Percentiles rank a stretch among this genome's conserved stretches.
Evolutionary conservation across 140 eudicot genomes (phyloP).

Genomic region (Oenanthe javanica): DNA sequence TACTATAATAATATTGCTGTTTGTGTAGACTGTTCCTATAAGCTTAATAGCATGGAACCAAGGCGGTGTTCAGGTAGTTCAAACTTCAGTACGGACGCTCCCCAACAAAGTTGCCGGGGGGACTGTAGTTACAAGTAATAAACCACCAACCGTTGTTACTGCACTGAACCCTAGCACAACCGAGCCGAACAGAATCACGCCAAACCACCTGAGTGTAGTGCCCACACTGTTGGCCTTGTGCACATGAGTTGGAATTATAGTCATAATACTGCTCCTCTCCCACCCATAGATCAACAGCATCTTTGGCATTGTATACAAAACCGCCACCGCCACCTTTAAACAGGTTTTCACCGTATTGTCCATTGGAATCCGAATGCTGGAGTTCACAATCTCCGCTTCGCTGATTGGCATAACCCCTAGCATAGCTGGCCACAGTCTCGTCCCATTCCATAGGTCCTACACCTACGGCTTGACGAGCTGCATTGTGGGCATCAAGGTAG

Average conservation of each 20-base stretch:
- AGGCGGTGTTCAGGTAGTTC: no score
- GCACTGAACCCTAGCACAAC: constrained; percentile 53
- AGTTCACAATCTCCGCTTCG: constrained; percentile 42
- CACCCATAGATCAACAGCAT: constrained; percentile 55
- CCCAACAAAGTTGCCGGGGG: constrained; percentile 41
- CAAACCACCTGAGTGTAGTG: constrained; percentile 71
- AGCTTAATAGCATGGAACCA: no score
- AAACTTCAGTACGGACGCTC: constrained; percentile 25
- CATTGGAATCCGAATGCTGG: constrained; percentile 32
- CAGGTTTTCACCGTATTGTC: constrained; percentile 67
- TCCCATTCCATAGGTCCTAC: constrained; percentile 48
- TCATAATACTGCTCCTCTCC: constrained; percentile 33
- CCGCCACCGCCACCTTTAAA: constrained; percentile 35
- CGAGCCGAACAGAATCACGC: constrained; percentile 30
- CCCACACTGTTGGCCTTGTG: constrained; percentile 26
- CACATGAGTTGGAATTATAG: constrained; percentile 32
- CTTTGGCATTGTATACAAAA: constrained; percentile 20
- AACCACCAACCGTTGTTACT: constrained; percentile 24
- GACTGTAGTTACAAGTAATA: constrained; percentile 52
- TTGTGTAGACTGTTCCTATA: no score
- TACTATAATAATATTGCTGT: no score
- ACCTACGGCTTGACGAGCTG: constrained; percentile 41
- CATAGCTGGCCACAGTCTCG: constrained; percentile 40
- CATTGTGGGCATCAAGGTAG: constrained; percentile 50
- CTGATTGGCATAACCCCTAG: constrained; percentile 41